phyloP scores from a whole-genome alignment of 2,329 filamentous ascomycete species.

The Cladophialophora chaetospira region DNA sequence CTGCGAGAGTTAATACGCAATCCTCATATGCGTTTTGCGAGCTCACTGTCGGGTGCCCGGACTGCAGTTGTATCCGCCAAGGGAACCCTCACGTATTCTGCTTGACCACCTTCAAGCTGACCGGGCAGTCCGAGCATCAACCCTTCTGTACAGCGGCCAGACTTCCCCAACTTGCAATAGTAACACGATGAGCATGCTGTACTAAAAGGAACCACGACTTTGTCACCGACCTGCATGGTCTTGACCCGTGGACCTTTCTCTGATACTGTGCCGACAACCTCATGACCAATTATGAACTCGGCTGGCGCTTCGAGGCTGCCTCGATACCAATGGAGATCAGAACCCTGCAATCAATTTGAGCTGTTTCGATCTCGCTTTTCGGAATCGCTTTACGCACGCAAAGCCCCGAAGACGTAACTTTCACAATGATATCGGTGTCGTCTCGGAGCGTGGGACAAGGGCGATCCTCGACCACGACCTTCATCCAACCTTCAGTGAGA shows the following conservation, averaged over 20 bases:
- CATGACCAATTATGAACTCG: constrained; percentile 58
- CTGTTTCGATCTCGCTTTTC: neutral
- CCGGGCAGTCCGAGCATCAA: constrained; percentile 44
- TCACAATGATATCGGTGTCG: constrained; percentile 54
- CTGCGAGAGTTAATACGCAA: neutral
- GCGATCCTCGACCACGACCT: constrained; percentile 44
- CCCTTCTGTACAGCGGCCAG: constrained; percentile 54
- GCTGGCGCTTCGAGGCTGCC: constrained; percentile 51
- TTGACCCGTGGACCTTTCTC: constrained; percentile 47
- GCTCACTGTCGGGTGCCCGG: constrained; percentile 39
- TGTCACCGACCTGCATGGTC: constrained; percentile 52
- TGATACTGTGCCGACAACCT: constrained; percentile 54
- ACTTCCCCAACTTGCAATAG: constrained; percentile 54
- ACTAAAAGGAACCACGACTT: constrained; percentile 55
- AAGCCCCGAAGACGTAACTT: constrained; percentile 25
- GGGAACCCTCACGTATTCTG: constrained; percentile 57
- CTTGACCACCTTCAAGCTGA: constrained; percentile 56
- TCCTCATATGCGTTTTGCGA: neutral
- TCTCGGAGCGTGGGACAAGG: constrained; percentile 44
- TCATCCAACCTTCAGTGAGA: neutral
- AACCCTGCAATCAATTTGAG: neutral
- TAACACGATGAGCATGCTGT: constrained; percentile 54
- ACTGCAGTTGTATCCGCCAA: constrained; percentile 53
- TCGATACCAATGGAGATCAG: constrained; percentile 51
- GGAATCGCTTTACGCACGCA: neutral